phyloP scores from a whole-genome alignment of 441 rosid genomes.

The Euphorbia corollata region DNA sequence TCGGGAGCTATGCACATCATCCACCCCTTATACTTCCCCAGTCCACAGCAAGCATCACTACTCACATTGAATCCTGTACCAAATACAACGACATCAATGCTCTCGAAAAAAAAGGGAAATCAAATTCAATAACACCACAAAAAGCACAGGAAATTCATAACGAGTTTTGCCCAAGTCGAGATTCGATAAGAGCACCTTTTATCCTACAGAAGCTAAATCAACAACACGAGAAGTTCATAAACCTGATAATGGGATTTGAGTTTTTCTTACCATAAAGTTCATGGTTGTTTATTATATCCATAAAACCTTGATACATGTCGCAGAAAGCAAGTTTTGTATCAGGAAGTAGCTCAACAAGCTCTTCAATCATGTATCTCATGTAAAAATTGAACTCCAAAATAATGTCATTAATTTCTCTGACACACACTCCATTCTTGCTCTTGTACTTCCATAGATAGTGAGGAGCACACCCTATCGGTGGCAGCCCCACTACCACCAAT shows the following conservation, averaged over 20 bases:
- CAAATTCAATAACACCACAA: not conserved
- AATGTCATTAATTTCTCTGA: constrained; percentile 66
- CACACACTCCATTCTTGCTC: constrained; percentile 66
- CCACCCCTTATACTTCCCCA: constrained; percentile 78
- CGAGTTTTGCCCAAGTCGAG: no score
- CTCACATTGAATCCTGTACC: constrained; percentile 59
- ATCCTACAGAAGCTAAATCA: not conserved
- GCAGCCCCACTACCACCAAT: constrained; percentile 58
- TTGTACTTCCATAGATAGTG: constrained; percentile 62
- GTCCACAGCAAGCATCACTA: constrained; percentile 77
- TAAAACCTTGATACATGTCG: constrained; percentile 60
- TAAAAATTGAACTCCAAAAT: constrained; percentile 67
- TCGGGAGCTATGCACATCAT: constrained; percentile 64
- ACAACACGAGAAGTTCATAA: not conserved
- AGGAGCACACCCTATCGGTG: constrained; percentile 76
- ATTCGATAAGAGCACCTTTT: not conserved
- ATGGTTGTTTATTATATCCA: constrained; percentile 66
- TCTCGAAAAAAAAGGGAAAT: not conserved
- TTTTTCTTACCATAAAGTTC: constrained; percentile 46
- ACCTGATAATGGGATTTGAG: not conserved
- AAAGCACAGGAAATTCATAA: not conserved
- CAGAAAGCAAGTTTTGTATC: constrained; percentile 58
- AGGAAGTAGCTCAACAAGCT: constrained; percentile 50
- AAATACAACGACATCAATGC: not conserved
- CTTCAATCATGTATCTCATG: constrained; percentile 60